These are phyloP conservation scores for Polyporus tsugae DNA, from an alignment of 1,284 basidiomycete genomes.

Conservation along the genomic window DNA sequence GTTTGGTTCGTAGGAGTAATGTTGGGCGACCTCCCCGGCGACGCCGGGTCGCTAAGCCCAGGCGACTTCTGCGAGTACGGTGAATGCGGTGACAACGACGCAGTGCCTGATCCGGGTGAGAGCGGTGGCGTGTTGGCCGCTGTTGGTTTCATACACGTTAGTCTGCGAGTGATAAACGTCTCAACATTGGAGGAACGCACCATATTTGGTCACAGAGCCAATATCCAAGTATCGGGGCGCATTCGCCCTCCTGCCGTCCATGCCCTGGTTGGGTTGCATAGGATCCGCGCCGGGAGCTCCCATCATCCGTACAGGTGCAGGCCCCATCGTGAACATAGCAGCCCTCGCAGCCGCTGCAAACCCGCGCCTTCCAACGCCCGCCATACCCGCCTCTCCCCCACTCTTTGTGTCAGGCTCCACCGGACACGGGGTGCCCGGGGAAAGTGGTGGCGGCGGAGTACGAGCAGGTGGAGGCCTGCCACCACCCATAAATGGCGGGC, in stretches of 20 bases:
- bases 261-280: slow-evolving; percentile 37
- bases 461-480: slow-evolving; percentile 22
- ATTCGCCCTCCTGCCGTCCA: slow-evolving; percentile 51
- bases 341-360: slow-evolving; percentile 83
- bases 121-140: slow-evolving; percentile 44
- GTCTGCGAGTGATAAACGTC: neutral
- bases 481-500: slow-evolving; percentile 25
- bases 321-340: slow-evolving; percentile 58
- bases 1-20: slow-evolving; percentile 36
- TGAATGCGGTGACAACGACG: slow-evolving; percentile 46
- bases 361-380: slow-evolving; percentile 85
- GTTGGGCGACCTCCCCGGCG: slow-evolving; percentile 31
- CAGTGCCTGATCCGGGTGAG: slow-evolving; percentile 45
- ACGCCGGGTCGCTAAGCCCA: slow-evolving; percentile 21
- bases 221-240: slow-evolving; percentile 64
- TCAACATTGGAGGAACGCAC: slow-evolving; percentile 26
- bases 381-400: slow-evolving; percentile 89
- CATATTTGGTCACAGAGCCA: slow-evolving; percentile 39
- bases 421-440: slow-evolving; percentile 21
- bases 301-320: slow-evolving; percentile 19
- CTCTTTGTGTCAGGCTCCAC: slow-evolving; percentile 68
- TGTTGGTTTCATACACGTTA: slow-evolving; percentile 14
- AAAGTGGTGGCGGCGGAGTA: slow-evolving; percentile 27
- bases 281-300: slow-evolving; percentile 14
- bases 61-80: slow-evolving; percentile 43